Percentiles rank a stretch among this genome's conserved stretches.
Evolutionary conservation across 2,329 filamentous ascomycete species (phyloP).

Genomic region (Apiospora malaysiana): DNA sequence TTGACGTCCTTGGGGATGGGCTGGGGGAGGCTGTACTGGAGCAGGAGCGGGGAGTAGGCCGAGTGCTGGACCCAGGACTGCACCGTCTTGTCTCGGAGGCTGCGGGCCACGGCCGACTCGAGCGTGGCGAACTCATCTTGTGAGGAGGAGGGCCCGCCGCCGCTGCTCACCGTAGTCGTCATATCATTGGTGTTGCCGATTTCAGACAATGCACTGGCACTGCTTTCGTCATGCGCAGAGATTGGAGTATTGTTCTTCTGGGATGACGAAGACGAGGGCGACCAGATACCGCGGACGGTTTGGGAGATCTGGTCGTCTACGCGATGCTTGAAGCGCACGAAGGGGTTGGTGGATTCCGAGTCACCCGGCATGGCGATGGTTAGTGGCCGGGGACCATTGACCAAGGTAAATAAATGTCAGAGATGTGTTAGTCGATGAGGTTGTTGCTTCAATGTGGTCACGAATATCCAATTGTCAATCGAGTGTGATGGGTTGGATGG

Average conservation of each 20-base stretch:
- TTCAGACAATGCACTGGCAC: conserved; percentile 9
- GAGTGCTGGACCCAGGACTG: conserved; percentile 45
- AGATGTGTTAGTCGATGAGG: not conserved
- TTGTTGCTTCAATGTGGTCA: not conserved
- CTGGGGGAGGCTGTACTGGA: conserved; percentile 50
- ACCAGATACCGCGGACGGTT: conserved; percentile 35
- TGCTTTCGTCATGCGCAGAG: not conserved
- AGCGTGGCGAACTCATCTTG: not conserved
- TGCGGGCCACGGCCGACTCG: conserved; percentile 16
- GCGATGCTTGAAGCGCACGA: conserved; percentile 48
- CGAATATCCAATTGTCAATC: not conserved
- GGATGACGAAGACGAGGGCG: conserved; percentile 32
- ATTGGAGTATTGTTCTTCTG: not conserved
- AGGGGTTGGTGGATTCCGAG: conserved; percentile 39
- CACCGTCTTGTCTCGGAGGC: conserved; percentile 31
- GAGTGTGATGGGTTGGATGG: not conserved
- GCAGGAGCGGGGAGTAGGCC: conserved; percentile 51
- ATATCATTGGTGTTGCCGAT: not conserved
- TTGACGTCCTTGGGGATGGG: conserved; percentile 52
- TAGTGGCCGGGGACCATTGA: not conserved
- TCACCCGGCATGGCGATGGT: conserved; percentile 13
- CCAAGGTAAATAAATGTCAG: not conserved
- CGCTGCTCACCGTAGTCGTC: not conserved
- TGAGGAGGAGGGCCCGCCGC: not conserved
- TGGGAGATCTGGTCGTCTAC: conserved; percentile 45